Conservation (phyloP, 768 basidiomycete genomes). For the Russula vinacea region DNA sequence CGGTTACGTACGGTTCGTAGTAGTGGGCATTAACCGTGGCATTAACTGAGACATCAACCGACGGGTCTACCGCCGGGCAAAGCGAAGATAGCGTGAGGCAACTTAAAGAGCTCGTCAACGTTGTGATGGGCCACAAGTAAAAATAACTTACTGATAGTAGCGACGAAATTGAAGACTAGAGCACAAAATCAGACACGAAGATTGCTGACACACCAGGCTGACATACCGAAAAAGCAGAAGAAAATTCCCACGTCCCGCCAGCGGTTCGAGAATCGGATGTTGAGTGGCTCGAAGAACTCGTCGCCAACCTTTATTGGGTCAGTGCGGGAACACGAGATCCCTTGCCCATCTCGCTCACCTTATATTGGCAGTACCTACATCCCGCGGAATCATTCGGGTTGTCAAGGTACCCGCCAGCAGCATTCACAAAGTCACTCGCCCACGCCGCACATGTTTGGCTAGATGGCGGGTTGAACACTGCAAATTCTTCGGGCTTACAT, state of each 20-base stretch:
- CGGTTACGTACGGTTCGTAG: constrained; percentile 2
- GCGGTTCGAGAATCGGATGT: constrained; percentile 56
- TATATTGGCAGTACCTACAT: constrained; percentile 75
- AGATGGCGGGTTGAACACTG: constrained; percentile 64
- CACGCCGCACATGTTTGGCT: constrained; percentile 71
- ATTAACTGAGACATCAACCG: constrained; percentile 3
- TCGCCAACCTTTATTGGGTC: constrained; percentile 49
- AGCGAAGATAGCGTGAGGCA: constrained; percentile 60
- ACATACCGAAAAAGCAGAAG: constrained; percentile 57
- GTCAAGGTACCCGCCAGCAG: constrained; percentile 70
- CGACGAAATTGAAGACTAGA: constrained; percentile 64
- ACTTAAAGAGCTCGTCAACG: constrained; percentile 39
- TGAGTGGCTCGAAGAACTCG: constrained; percentile 65
- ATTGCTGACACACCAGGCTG: neutral
- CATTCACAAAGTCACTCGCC: constrained; percentile 61
- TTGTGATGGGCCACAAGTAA: neutral
- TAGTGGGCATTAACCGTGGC: neutral
- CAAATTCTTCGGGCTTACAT: constrained; percentile 69
- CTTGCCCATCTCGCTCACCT: constrained; percentile 32
- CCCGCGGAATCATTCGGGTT: constrained; percentile 55
- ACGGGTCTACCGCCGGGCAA: constrained; percentile 25
- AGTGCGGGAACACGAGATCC: neutral
- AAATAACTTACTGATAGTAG: constrained; percentile 47
- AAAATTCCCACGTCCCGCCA: constrained; percentile 71
- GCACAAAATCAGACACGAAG: neutral